Evolutionary conservation across 2,329 filamentous ascomycete species (phyloP).

Genomic region (Sporothrix inflata): DNA sequence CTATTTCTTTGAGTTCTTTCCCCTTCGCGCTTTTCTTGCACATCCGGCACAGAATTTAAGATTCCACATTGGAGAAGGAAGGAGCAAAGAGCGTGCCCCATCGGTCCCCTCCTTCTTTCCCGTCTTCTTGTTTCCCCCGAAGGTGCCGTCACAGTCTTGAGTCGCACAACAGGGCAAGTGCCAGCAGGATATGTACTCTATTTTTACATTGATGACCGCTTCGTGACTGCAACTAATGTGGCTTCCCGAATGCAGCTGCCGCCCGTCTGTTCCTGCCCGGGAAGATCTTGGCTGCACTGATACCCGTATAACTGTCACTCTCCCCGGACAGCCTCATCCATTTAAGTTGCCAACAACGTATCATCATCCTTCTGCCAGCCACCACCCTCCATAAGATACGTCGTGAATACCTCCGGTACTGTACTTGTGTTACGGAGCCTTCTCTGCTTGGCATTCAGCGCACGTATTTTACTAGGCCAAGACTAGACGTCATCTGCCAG

Average conservation of each 20-base stretch:
- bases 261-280: neutral
- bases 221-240: conserved; percentile 8
- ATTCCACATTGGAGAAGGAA: neutral
- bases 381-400: neutral
- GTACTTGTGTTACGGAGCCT: neutral
- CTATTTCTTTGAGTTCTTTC: neutral
- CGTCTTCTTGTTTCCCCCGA: neutral
- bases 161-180: neutral
- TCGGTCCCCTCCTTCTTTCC: neutral
- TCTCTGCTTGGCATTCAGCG: neutral
- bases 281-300: neutral
- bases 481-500: conserved; percentile 1
- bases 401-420: neutral
- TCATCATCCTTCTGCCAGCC: neutral
- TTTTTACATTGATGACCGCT: neutral
- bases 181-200: neutral
- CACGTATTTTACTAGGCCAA: neutral
- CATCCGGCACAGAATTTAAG: neutral
- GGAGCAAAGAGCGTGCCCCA: neutral
- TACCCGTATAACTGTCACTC: neutral
- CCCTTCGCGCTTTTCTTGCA: neutral
- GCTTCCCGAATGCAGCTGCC: conserved; percentile 12
- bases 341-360: neutral
- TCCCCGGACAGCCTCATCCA: neutral
- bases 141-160: neutral